Conservation (phyloP, 2,329 filamentous ascomycete genomes). For the Cordyceps tenuipes region DNA sequence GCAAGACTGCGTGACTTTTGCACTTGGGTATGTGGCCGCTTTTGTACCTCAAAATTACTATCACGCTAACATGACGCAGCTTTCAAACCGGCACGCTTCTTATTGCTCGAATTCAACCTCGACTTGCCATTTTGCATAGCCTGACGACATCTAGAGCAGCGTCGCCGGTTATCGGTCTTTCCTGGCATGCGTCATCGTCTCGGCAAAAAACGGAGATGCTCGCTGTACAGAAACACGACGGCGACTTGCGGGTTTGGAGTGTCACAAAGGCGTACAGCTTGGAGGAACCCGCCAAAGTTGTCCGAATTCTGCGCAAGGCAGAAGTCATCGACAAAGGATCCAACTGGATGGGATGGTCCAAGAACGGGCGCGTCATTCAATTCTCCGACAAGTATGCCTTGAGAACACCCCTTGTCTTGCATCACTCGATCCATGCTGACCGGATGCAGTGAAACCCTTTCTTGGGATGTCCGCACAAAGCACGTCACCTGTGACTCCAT, state of each 20-base stretch:
- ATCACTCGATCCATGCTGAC: slow-evolving; percentile 25
- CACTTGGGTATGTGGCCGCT: slow-evolving; percentile 66
- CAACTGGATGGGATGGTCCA: slow-evolving; percentile 98
- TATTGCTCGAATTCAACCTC: slow-evolving; percentile 79
- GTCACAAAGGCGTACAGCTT: slow-evolving; percentile 70
- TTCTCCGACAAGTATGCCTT: slow-evolving; percentile 74
- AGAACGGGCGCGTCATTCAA: slow-evolving; percentile 93
- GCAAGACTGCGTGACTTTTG: slow-evolving; percentile 86
- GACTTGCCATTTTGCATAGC: slow-evolving; percentile 90
- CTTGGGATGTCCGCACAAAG: slow-evolving; percentile 98
- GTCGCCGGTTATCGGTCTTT: slow-evolving; percentile 76
- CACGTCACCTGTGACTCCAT: slow-evolving; percentile 85
- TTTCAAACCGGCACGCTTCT: slow-evolving; percentile 94
- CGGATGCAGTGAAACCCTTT: slow-evolving; percentile 65
- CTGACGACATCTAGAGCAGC: slow-evolving; percentile 76
- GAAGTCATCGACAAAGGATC: slow-evolving; percentile 66
- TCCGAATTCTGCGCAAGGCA: slow-evolving; percentile 73
- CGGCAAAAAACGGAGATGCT: slow-evolving; percentile 98
- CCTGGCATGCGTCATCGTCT: slow-evolving; percentile 94
- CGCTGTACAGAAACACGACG: slow-evolving; percentile 83
- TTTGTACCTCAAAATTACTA: not conserved
- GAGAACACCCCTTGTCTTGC: slow-evolving; percentile 15
- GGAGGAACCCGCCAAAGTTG: slow-evolving; percentile 75
- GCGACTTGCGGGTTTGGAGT: slow-evolving; percentile 93
- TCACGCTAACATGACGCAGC: slow-evolving; percentile 36